Evolutionary conservation across 2,329 filamentous ascomycete genomes (phyloP), one percentile per base, ranked within the genome.

Genomic region (Fusarium gaditjirri): DNA sequence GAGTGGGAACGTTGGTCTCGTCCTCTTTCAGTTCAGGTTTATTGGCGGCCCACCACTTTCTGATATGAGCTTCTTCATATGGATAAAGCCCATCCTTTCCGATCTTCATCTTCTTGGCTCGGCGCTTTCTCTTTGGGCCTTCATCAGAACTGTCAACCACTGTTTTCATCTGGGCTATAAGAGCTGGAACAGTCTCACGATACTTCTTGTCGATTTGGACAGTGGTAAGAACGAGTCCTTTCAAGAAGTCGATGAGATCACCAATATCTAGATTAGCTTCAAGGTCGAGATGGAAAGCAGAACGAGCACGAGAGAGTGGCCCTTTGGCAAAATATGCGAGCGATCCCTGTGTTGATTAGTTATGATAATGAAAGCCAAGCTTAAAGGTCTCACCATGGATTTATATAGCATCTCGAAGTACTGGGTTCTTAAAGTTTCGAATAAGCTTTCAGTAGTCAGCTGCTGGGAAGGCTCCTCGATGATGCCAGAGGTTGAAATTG

Each of bases 321-420:
- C 93, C 93, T 83, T 96, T 96, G 25, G 91, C 91, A 80, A 95
- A 95, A 80, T 95, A 96, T 64, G 93, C 93, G 62, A 95, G 83
- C 7, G 93, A 94, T 38, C 92, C 93, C 87, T 93, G 14, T 6
- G 36, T 21, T 56, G 16, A 55, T 76, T 38, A 55, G 29, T 27
- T 54, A 35, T 17, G 35, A 19, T 7, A 23, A 21, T 27, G 27
- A 27, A 52, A 25, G 6, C 25, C 29, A 19, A 17, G 27, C 23
- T 38, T 36, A 27, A 46, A 21, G 64, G 82, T 82, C 84, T 19
- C 80, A 89, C 89, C 84, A 89, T 87, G 62, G 91, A 90, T 81
- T 89, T 85, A 84, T 90, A 91, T 2, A 92, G 80, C 10, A 86
- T 85, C 63, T 90, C 87, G 61, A 87, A 84, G 80, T 92, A 89